Evolutionary conservation across 257 asterid species (phyloP), one percentile per base, ranked within the genome.

Genomic region (Mitragyna speciosa): DNA sequence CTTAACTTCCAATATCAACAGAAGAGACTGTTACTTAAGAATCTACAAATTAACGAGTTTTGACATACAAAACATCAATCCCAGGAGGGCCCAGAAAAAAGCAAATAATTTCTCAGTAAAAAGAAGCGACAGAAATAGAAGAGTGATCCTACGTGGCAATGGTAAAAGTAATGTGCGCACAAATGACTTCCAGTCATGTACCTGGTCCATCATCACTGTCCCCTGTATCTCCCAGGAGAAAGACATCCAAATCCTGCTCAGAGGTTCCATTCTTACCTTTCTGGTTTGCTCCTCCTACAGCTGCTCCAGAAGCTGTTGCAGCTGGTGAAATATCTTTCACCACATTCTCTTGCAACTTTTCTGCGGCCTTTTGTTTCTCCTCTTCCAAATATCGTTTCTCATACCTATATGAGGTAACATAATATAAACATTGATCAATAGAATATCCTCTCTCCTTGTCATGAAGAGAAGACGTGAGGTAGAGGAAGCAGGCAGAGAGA

Each of bases 181-280:
- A 22, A 30, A 67, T 31, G 26, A 14, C 24, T 9, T 47, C 28
- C 70, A 77, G 58, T 66, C 19, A 43, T 22, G n/a, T 92, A 95
- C 99, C 98, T 91, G 93, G 92, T 72, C 90, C 97, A 72, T 88
- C 94, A 85, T 93, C 98, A 45, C 92, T 87, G 73, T 91, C 99
- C 81, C 88, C 97, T 16, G 79, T 82, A 76, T 93, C 98, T 84
- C 99, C 98, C 39, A 95, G 93, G 79, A 95, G 98, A 86, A 92
- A 95, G 41, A 91, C 93, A 78, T 95, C 99, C 90, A 96, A 89
- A 88, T 96, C 99, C 88, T 92, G 91, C 81, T 96, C 99, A 45
- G 97, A 85, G 78, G 91, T 79, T 41, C 65, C 73, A 83, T 77
- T 86, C 76, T 89, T 89, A 77, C 77, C 89, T 84, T 89, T 87